Evolutionary conservation across 805 yeast species (phyloP), one percentile per base, ranked within the genome.

Genomic region (Blastobotrys americana): DNA sequence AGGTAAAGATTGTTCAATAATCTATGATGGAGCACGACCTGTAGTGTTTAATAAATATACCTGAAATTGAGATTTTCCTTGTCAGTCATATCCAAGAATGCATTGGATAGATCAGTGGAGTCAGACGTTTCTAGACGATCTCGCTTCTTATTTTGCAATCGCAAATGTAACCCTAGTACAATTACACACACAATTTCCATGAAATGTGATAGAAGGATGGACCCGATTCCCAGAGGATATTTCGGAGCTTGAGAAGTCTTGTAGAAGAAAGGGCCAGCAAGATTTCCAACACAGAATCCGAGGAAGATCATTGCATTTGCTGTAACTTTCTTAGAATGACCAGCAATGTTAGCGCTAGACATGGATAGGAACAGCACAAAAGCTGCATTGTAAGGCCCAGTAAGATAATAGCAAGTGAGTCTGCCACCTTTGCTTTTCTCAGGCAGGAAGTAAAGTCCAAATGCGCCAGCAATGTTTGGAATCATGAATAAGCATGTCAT

Each of bases 281-380:
- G 60, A 54, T 76, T 78, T 18, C 82, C 82, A 5, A 66, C 72
- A 56, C 78, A 72, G 59, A 70, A 76, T 3, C 72, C 74, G 40
- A 77, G 55, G 34, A 77, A 64, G 46, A 64, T 59, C 23, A 72
- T 50, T 1, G 76, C 72, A 54, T 68, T 73, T 1, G 66, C 70
- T 2, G 73, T 65, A 39, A 67, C 59, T 56, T 76, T 76, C 63
- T 78, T 78, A 8, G 83, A 76, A 54, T 71, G 73, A 5, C 84
- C 84, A 4, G 76, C 75, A 39, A 70, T 67, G 52, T 76, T 76
- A 4, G 76, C 63, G 21, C 77, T 67, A 23, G 73, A 40, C 13
- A 52, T 10, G 9, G 50, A 46, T 20, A 47, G 37, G 31, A 47
- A n/a, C 9, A 49, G 3, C 9, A 44, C 46, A 39, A 39, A 41